Percentiles rank a stretch among this genome's conserved stretches.
Conservation (phyloP, 2,329 filamentous ascomycete species). For the Diaporthe velutina region DNA sequence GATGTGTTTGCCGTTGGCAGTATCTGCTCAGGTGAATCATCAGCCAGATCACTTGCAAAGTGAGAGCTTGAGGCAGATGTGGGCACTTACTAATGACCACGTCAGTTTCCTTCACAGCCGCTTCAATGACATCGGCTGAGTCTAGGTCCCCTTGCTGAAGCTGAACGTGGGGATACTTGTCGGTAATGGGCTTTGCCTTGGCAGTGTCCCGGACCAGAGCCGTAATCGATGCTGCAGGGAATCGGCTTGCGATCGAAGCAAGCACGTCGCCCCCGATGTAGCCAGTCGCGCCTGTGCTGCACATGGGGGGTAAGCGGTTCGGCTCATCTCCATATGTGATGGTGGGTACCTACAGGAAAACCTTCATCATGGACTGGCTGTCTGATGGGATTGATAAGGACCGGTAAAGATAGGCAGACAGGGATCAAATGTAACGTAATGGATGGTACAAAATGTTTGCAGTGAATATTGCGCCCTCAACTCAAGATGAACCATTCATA, state of each 20-base stretch:
- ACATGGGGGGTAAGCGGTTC: background rate
- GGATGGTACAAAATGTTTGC: too few relatives aligned
- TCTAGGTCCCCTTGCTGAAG: constrained; percentile 12
- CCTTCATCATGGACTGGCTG: background rate
- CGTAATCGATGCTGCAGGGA: background rate
- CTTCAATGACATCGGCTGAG: background rate
- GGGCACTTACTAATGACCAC: background rate
- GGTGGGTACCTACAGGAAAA: background rate
- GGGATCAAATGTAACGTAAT: background rate
- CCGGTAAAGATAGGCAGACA: background rate
- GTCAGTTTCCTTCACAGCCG: background rate
- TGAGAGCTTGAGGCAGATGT: too few relatives aligned
- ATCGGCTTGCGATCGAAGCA: background rate
- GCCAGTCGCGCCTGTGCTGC: constrained; percentile 5
- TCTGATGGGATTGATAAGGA: background rate
- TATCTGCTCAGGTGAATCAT: background rate
- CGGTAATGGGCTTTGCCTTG: background rate
- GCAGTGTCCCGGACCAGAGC: background rate
- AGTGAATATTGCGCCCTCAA: background rate
- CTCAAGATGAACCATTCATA: background rate
- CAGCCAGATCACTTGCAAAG: background rate
- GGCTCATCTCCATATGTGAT: background rate
- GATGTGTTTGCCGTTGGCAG: constrained; percentile 11
- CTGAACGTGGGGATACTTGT: constrained; percentile 3
- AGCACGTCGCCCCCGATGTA: constrained; percentile 15